Percentiles rank a stretch among this genome's conserved stretches.
phyloP scores from a whole-genome alignment of 2,329 filamentous ascomycete genomes.

The Teratosphaeria pseudoeucalypti region DNA sequence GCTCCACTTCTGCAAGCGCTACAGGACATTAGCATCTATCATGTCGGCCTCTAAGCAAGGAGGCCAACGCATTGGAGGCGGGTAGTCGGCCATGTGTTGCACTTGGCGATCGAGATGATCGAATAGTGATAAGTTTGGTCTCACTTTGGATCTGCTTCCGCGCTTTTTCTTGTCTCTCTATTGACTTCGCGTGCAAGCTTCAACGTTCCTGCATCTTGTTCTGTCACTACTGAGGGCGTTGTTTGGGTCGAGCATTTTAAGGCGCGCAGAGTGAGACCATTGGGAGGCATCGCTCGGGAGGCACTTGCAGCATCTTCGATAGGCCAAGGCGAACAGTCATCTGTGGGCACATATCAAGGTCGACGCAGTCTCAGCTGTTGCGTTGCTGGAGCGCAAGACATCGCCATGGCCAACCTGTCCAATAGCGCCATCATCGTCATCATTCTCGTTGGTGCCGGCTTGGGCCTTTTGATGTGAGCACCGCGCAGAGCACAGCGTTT shows the following conservation, averaged over 20 bases:
- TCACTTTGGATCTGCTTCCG: not conserved
- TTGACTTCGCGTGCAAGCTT: not conserved
- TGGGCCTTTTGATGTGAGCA: not conserved
- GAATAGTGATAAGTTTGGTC: not conserved
- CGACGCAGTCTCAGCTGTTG: not conserved
- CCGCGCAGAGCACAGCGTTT: too few species aligned
- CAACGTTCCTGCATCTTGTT: not conserved
- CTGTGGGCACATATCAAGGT: not conserved
- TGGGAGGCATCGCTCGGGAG: not conserved
- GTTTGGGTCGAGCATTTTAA: not conserved
- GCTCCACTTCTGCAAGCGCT: not conserved
- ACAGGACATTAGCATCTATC: not conserved
- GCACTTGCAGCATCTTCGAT: not conserved
- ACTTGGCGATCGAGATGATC: not conserved
- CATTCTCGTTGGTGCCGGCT: not conserved
- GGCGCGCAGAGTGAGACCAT: not conserved
- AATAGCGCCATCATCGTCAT: not conserved
- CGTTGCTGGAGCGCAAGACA: not conserved
- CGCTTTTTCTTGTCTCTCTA: not conserved
- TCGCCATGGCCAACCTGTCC: not conserved
- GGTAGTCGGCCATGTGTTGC: not conserved
- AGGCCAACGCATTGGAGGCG: not conserved
- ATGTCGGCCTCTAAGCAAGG: not conserved
- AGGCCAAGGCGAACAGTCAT: not conserved
- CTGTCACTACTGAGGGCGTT: not conserved